A percentile compares a stretch with the other conserved stretches of the same genome.
Evolutionary conservation across 768 basidiomycete species (phyloP).

Genomic region (Termitomyces titanicus): DNA sequence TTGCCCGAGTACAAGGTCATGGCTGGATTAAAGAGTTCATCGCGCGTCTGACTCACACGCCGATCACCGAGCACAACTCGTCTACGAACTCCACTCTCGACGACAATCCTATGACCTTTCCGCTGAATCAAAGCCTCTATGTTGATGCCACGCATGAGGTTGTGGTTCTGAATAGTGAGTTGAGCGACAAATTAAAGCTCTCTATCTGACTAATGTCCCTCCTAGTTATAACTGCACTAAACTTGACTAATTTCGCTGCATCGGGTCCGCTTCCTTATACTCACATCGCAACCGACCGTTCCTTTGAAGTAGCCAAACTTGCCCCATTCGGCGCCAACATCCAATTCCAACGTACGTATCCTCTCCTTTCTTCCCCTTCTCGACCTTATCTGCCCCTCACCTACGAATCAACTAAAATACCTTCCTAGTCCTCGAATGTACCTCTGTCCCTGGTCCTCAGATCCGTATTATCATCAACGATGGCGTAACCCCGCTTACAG

Average conservation of each 20-base stretch:
- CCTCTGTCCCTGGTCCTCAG: slow-evolving; percentile 43
- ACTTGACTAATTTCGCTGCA: slow-evolving; percentile 69
- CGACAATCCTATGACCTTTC: slow-evolving; percentile 67
- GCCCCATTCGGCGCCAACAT: slow-evolving; percentile 88
- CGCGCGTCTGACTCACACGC: slow-evolving; percentile 76
- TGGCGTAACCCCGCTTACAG: slow-evolving; percentile 76
- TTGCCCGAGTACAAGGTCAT: slow-evolving; percentile 71
- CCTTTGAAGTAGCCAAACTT: slow-evolving; percentile 73
- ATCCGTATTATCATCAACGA: slow-evolving; percentile 89
- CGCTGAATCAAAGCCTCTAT: slow-evolving; percentile 67
- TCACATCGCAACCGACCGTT: slow-evolving; percentile 60
- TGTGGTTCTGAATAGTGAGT: slow-evolving; percentile 78
- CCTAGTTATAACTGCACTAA: slow-evolving; percentile 79
- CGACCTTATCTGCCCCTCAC: not conserved
- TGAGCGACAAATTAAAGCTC: not conserved
- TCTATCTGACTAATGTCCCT: not conserved
- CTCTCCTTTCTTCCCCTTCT: too few species aligned
- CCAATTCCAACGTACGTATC: slow-evolving; percentile 84
- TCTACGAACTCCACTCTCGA: slow-evolving; percentile 84
- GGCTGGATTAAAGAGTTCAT: slow-evolving; percentile 84
- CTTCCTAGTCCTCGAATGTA: slow-evolving; percentile 58
- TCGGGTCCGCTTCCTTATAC: slow-evolving; percentile 73
- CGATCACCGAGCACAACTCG: slow-evolving; percentile 66
- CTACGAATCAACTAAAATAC: slow-evolving; percentile 13
- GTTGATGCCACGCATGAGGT: slow-evolving; percentile 92